phyloP scores from a whole-genome alignment of 2,329 filamentous ascomycete genomes.

The Eutypa lata region DNA sequence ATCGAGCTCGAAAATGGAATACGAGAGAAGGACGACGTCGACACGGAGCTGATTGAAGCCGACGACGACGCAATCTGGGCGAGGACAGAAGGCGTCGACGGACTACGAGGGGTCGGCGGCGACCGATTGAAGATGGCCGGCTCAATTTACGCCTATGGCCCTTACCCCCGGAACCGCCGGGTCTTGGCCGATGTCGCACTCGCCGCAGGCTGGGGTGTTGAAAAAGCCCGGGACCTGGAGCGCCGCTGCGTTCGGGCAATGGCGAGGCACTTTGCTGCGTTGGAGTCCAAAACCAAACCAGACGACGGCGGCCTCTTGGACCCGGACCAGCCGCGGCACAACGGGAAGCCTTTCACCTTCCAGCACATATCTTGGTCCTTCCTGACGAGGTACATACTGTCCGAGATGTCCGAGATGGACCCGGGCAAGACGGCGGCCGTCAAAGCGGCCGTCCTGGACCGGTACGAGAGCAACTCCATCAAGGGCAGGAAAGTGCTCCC shows the following conservation, averaged over 20 bases:
- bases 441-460: conserved; percentile 11
- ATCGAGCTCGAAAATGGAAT: not conserved
- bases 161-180: conserved; percentile 11
- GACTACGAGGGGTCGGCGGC: conserved; percentile 3
- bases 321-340: conserved; percentile 5
- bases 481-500: conserved; percentile 6
- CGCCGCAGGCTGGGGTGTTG: conserved; percentile 9
- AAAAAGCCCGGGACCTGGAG: conserved; percentile 7
- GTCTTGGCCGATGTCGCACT: conserved; percentile 11
- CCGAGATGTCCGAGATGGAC: conserved; percentile 7
- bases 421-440: conserved; percentile 4
- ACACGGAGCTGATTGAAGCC: not conserved
- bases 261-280: not conserved
- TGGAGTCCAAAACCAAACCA: not conserved
- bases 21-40: not conserved
- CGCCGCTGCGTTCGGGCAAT: conserved; percentile 1
- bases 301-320: conserved; percentile 3
- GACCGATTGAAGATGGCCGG: conserved; percentile 5
- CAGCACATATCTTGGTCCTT: conserved; percentile 7
- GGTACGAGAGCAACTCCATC: conserved; percentile 9
- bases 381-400: not conserved
- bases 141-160: conserved; percentile 9
- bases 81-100: conserved; percentile 7
- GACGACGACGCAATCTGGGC: conserved; percentile 10
- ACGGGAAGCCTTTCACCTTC: conserved; percentile 8